A percentile compares a stretch with the other conserved stretches of the same genome.
These are phyloP conservation scores for Scenedesmus sp. DNA, from an alignment of 163 green algal species.

Conservation along the genomic window DNA sequence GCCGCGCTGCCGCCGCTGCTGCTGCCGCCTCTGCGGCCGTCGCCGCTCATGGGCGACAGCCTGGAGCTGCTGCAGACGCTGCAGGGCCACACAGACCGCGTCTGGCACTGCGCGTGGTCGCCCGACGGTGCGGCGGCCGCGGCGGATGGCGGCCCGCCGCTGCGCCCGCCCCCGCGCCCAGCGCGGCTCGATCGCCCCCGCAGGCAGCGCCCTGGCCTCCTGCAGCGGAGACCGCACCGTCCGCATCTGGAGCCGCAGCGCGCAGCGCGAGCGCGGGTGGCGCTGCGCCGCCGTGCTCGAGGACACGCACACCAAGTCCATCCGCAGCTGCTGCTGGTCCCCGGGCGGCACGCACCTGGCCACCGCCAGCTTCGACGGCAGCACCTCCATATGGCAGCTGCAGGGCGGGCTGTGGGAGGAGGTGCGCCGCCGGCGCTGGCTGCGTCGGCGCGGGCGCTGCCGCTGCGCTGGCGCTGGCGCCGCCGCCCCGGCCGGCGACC, in stretches of 20 bases:
- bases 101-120: conserved; percentile 88
- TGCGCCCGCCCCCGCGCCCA: background rate
- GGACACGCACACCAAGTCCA: conserved; percentile 83
- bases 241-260: conserved; percentile 79
- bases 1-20: too few relatives aligned
- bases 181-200: background rate
- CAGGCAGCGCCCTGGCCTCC: conserved; percentile 85
- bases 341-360: conserved; percentile 81
- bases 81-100: conserved; percentile 71
- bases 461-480: background rate
- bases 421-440: conserved; percentile 52
- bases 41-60: too few relatives aligned
- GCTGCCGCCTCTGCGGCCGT: too few relatives aligned
- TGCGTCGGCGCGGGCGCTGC: background rate
- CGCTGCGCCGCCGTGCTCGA: conserved; percentile 83
- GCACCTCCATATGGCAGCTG: conserved; percentile 86
- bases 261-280: conserved; percentile 52
- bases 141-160: background rate
- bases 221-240: conserved; percentile 94
- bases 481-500: background rate
- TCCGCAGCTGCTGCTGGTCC: conserved; percentile 88
- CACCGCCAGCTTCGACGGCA: conserved; percentile 93
- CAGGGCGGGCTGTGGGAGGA: conserved; percentile 75
- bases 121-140: conserved; percentile 66
- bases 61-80: conserved; percentile 62